These are phyloP conservation scores for Malassezia obtusa DNA, from an alignment of 1,284 basidiomycete genomes.

Conservation along the genomic window DNA sequence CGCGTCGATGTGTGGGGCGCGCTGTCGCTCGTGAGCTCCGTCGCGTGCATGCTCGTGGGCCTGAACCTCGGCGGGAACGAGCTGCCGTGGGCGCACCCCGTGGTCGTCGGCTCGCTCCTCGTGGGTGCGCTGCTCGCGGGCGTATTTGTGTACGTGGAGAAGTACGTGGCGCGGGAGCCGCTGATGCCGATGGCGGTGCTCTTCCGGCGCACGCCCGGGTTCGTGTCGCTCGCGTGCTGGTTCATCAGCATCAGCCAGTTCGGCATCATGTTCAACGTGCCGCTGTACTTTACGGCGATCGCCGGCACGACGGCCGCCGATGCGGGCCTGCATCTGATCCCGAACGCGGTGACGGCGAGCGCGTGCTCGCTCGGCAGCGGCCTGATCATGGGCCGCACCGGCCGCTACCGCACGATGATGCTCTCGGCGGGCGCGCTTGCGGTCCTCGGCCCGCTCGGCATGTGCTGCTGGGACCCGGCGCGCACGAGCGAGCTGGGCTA, in stretches of 20 bases:
- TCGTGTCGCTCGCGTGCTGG: conserved; percentile 48
- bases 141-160: conserved; percentile 52
- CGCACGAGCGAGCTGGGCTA: conserved; percentile 41
- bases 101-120: conserved; percentile 34
- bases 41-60: conserved; percentile 46
- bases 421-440: conserved; percentile 40
- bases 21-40: conserved; percentile 46
- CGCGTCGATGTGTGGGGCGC: conserved; percentile 49
- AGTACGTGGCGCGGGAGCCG: conserved; percentile 49
- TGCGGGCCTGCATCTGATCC: conserved; percentile 48
- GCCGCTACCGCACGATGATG: conserved; percentile 47
- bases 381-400: conserved; percentile 48
- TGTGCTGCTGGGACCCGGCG: conserved; percentile 47
- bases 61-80: conserved; percentile 46
- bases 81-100: conserved; percentile 32
- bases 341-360: conserved; percentile 48
- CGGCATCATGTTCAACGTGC: conserved; percentile 48
- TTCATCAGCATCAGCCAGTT: conserved; percentile 49
- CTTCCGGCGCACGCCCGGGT: conserved; percentile 48
- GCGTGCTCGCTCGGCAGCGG: conserved; percentile 48
- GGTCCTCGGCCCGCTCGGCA: conserved; percentile 46
- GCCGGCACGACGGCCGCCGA: conserved; percentile 45
- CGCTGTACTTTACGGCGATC: conserved; percentile 48
- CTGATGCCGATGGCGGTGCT: conserved; percentile 48
- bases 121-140: conserved; percentile 55